Evolutionary conservation across 1,284 basidiomycete species (phyloP).

Genomic region (Cystobasidiaceae sp.): DNA sequence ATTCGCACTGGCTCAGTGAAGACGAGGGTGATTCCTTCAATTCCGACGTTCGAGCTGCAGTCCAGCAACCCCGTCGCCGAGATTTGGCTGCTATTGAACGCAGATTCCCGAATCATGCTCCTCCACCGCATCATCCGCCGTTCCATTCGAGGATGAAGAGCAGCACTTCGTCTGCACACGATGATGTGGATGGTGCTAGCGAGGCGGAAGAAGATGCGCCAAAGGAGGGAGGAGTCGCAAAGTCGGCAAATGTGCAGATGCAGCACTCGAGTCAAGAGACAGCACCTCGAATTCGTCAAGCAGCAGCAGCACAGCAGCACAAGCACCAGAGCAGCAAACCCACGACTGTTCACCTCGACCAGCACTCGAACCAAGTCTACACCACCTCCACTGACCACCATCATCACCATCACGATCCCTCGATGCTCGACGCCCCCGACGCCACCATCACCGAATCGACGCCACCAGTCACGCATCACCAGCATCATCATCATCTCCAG

Average conservation of each 20-base stretch:
- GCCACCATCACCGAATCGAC: no score
- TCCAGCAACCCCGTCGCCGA: conserved; percentile 1
- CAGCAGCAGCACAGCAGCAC: neutral
- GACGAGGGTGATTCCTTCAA: conserved; percentile 37
- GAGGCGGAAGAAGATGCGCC: no score
- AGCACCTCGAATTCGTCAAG: no score
- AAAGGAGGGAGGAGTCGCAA: no score
- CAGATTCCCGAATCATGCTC: conserved; percentile 1
- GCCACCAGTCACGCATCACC: no score
- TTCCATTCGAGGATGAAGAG: neutral
- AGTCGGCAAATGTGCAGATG: no score
- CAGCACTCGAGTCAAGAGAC: neutral
- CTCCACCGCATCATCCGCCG: conserved; percentile 8
- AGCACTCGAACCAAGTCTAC: no score
- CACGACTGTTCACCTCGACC: no score
- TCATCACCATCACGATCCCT: no score
- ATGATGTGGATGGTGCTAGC: neutral
- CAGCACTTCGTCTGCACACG: neutral
- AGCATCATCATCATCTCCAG: neutral
- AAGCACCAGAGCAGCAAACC: neutral
- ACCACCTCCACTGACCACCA: no score
- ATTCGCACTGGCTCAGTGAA: conserved; percentile 41
- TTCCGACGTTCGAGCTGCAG: neutral
- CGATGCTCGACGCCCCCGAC: no score
- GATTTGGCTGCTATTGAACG: conserved; percentile 3